These are phyloP conservation scores for Akanthomyces uredinophilus DNA, from an alignment of 2,329 filamentous ascomycete genomes.

Conservation along the genomic window DNA sequence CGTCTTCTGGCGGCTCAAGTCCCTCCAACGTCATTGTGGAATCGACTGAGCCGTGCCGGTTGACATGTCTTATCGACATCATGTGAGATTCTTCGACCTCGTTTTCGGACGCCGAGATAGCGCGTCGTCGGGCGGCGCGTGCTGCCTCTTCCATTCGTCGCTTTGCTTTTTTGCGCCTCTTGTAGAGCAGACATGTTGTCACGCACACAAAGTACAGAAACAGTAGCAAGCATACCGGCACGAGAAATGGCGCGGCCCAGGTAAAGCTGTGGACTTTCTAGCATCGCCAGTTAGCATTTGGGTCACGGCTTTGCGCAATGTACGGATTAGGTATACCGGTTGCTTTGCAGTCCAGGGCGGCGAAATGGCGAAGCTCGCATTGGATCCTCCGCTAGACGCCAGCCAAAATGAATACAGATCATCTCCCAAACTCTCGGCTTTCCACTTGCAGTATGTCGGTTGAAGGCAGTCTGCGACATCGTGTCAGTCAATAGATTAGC, in stretches of 20 bases:
- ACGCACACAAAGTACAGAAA: conserved; percentile 26
- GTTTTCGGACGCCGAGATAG: conserved; percentile 4
- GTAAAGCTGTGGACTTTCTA: conserved; percentile 21
- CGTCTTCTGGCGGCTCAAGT: conserved; percentile 1
- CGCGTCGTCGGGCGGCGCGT: conserved; percentile 1
- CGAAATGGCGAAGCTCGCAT: conserved; percentile 27
- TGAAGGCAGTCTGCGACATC: conserved; percentile 20
- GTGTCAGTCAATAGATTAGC: neutral
- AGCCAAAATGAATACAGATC: conserved; percentile 28
- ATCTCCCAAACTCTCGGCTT: conserved; percentile 23
- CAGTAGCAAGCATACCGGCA: conserved; percentile 27
- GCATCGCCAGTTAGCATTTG: neutral
- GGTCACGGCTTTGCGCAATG: neutral
- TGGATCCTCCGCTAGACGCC: conserved; percentile 19
- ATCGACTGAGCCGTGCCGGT: conserved; percentile 17
- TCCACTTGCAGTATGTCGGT: conserved; percentile 25
- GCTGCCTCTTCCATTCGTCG: conserved; percentile 16
- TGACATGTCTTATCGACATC: conserved; percentile 5
- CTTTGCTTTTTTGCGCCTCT: conserved; percentile 23
- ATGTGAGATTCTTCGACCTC: conserved; percentile 17
- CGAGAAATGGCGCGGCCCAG: conserved; percentile 26
- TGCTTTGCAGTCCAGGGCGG: conserved; percentile 28
- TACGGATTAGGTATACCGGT: conserved; percentile 17
- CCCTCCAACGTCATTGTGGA: conserved; percentile 12
- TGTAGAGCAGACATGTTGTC: conserved; percentile 24